Base-by-base conservation (phyloP, 2,329 filamentous ascomycete genomes). In the Calonectria fujianensis region DNA sequence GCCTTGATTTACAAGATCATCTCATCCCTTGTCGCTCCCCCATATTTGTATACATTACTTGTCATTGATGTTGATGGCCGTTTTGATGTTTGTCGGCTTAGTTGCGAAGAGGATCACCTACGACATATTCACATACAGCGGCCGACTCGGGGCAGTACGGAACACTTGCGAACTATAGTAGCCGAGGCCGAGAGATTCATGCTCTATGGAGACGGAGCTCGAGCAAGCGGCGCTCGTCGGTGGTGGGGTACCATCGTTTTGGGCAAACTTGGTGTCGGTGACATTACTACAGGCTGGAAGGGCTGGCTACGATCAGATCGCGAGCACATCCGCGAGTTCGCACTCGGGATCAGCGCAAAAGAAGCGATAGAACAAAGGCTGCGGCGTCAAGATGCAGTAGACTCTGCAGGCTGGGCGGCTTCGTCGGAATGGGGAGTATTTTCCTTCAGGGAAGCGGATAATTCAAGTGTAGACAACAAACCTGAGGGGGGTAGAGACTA, bases 221-320 rank as follows among this genome's bases (percentile, higher is more conserved):
- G 86, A 74, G 80, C 78, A 48, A 91, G 88, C 75, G 84, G 85
- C 7, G 82, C 78, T 32, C 86, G 90, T 5, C 86, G 87, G 74
- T 91, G 88, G 87, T 92, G 91, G 90, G 90, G 91, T n/a, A 90
- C 89, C 2, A 78, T 92, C 32, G 87, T 92, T 7, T 77, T 91
- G 50, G 89, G 89, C 13, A 86, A 86, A 0, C 76, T 81, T 35
- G 82, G 82, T 7, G 82, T 82, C 1, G 84, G 85, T 27, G 79
- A 85, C 66, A 74, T 85, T 52, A 78, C 81, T 66, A 77, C 81
- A 16, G 82, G 80, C 32, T 86, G 84, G 84, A 85, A 82, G 74
- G 90, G 90, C 13, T 92, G 90, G 90, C 78, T 91, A 70, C 85
- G 86, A 14, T 86, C 91, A 8, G 87, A 90, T 66, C 83, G 87